Conservation (phyloP, 306 rosid genomes). For the Dalbergia cochinchinensis region DNA sequence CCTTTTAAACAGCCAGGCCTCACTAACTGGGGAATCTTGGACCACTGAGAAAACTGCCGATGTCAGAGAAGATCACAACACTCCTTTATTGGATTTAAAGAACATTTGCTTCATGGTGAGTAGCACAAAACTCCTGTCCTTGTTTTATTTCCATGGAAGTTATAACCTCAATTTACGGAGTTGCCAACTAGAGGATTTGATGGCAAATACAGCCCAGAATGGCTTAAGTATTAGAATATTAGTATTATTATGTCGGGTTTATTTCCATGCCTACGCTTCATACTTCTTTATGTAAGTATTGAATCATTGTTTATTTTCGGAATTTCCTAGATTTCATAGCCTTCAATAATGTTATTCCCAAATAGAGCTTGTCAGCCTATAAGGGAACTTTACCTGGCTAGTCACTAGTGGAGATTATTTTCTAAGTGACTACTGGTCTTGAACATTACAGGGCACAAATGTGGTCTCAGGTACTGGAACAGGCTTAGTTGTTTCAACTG, state of each 20-base stretch:
- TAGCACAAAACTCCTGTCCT: slow-evolving; percentile 10
- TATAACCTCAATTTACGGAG: not conserved
- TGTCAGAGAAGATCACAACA: slow-evolving; percentile 64
- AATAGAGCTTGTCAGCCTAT: not conserved
- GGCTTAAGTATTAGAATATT: not conserved
- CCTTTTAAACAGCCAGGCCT: slow-evolving; percentile 82
- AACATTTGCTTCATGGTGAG: slow-evolving; percentile 88
- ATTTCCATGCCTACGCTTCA: not conserved
- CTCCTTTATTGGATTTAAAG: slow-evolving; percentile 76
- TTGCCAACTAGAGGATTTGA: not conserved
- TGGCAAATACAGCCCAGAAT: not conserved
- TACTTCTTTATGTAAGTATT: too few species aligned
- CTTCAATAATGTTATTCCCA: not conserved
- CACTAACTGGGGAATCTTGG: slow-evolving; percentile 87
- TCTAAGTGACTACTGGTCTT: slow-evolving; percentile 32
- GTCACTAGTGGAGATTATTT: not conserved
- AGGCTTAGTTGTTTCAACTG: slow-evolving; percentile 81
- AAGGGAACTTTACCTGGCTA: too few species aligned
- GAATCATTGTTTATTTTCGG: not conserved
- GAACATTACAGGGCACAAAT: slow-evolving; percentile 76
- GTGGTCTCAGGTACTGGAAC: slow-evolving; percentile 84
- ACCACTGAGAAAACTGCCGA: slow-evolving; percentile 73
- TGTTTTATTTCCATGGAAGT: slow-evolving; percentile 29
- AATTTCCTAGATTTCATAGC: not conserved
- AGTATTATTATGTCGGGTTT: not conserved